Conservation (phyloP, 2,329 filamentous ascomycete genomes). For the Claviceps lovelessii region DNA sequence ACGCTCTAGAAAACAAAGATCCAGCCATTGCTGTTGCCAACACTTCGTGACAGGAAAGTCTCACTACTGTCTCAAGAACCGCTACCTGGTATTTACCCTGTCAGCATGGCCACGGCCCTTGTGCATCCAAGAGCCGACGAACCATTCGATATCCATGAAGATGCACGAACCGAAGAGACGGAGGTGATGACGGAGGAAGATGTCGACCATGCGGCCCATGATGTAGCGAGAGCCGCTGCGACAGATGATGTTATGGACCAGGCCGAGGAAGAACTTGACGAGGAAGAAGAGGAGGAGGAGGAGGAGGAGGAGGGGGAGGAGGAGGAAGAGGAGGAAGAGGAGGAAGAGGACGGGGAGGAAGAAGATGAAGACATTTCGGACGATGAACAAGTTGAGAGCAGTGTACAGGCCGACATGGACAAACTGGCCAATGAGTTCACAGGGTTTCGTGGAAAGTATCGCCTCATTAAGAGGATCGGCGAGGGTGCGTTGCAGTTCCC, state of each 20-base stretch:
- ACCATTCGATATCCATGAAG: constrained; percentile 35
- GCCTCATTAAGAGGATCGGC: constrained; percentile 89
- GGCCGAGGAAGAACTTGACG: constrained; percentile 16
- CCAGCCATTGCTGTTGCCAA: no score
- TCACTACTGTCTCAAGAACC: neutral
- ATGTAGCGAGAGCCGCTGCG: constrained; percentile 11
- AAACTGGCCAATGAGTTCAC: constrained; percentile 70
- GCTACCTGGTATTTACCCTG: neutral
- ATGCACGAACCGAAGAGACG: constrained; percentile 34
- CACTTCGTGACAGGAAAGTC: neutral
- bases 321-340: constrained; percentile 15
- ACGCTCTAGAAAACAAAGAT: neutral
- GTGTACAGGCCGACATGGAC: constrained; percentile 73
- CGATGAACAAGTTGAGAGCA: constrained; percentile 50
- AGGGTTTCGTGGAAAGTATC: constrained; percentile 70
- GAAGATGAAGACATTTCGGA: constrained; percentile 33
- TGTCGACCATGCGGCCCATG: constrained; percentile 16
- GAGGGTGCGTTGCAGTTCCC: constrained; percentile 48
- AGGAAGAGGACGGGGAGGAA: constrained; percentile 24
- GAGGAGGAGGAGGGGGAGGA: constrained; percentile 23
- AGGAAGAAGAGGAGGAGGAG: constrained; percentile 18
- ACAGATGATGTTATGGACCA: constrained; percentile 14
- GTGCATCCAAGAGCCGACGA: constrained; percentile 14
- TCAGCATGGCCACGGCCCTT: constrained; percentile 4
- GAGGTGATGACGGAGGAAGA: constrained; percentile 34